These are phyloP conservation scores for Cyberlindnera xishuangbannaensis DNA, from an alignment of 805 yeast genomes.

Conservation along the genomic window DNA sequence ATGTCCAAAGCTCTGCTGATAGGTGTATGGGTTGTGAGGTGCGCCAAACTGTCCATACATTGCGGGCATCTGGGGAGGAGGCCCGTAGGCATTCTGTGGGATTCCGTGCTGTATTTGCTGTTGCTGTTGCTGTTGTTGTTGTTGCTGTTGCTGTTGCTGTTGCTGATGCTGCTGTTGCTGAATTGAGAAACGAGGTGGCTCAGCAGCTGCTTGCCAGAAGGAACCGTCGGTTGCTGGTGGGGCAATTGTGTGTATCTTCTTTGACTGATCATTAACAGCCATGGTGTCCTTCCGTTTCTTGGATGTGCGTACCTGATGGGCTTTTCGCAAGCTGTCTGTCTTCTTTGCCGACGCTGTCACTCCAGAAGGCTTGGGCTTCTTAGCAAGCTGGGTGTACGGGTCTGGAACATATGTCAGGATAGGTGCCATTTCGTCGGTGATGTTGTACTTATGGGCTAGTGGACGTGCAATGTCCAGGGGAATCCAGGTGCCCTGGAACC, in stretches of 20 bases:
- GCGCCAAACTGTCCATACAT: constrained; percentile 23
- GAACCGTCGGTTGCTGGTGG: constrained; percentile 4
- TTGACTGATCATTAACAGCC: no score
- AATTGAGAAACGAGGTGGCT: constrained; percentile 1
- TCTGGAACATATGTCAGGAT: constrained; percentile 51
- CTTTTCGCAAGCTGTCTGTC: constrained; percentile 18
- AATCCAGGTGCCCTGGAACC: constrained; percentile 85
- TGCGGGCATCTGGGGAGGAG: no score
- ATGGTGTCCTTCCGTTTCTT: no score
- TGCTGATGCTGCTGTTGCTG: constrained; percentile 13
- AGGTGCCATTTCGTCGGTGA: constrained; percentile 43
- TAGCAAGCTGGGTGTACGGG: constrained; percentile 38
- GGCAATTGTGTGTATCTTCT: constrained; percentile 5
- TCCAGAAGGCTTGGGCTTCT: constrained; percentile 28
- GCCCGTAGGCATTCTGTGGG: no score
- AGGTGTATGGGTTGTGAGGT: constrained; percentile 21
- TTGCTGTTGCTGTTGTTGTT: constrained; percentile 18
- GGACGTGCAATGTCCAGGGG: constrained; percentile 62
- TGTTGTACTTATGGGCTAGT: constrained; percentile 46
- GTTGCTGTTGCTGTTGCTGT: constrained; percentile 12
- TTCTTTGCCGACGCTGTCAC: constrained; percentile 20
- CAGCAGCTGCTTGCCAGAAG: constrained; percentile 9
- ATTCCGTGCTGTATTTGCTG: no score
- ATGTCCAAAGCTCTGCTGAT: no score
- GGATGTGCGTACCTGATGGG: no score